Base-by-base conservation (phyloP, 2,329 filamentous ascomycete species). In the Venturia effusa region DNA sequence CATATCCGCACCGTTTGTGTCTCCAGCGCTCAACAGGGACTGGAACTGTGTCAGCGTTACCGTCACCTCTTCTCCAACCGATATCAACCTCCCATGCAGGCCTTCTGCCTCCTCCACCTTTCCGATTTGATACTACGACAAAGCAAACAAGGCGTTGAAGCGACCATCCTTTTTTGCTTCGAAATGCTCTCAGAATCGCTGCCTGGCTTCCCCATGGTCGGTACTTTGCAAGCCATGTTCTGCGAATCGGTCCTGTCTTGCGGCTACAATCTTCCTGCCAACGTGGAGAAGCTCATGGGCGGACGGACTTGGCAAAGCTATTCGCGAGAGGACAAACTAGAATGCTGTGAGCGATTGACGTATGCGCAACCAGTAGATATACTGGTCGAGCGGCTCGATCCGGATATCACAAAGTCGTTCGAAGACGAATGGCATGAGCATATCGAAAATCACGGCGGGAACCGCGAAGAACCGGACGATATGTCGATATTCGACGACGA, bases 151-250 rank as follows among this genome's bases (percentile, higher is more conserved):
- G 62, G 57, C n/a, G 65, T 55, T 30, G 59, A 67, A 22, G 59
- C 62, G 7, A 65, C 61, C 17, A 64, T 68, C 45, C 34, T 39
- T 10, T 70, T 71, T 51, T 68, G 66, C 22, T 61, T 72, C 13
- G 64, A 68, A 39, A 54, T 65, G 51, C 65, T 70, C 15, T 63
- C 67, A 32, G 65, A 68, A 34, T 65, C 67, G 30, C 64, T 67
- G 8, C 61, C 64, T 10, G 68, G 68, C n/a, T 72, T 71, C 41
- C 43, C 66, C 19, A 64, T 71, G 41, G 68, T 68, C 30, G 70
- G 70, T 22, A 68, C 70, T 11, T 64, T 72, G 32, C 68, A 70
- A 59, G 66, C 65, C 61, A 67, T 72, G 60, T 71, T 71, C 54
- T 66, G 67, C 64, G 66, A 67, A 48, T 65, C 64, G 7, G 66